Conservation (phyloP, 345 rosid species). For the Arabidopsis thaliana region TAIR10.1 NC_003076.8:6224501-6225000, state of each 20-base stretch:
- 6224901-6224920: neutral
- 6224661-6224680: neutral
- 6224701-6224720: neutral
- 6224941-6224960: conserved; percentile 8
- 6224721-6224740: neutral
- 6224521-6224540: conserved; percentile 11
- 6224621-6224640: neutral
- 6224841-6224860: neutral
- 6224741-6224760: neutral
- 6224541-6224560: neutral
- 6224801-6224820: neutral
- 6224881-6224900: neutral
- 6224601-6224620: neutral
- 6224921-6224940: neutral
- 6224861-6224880: neutral
- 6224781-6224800: neutral
- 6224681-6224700: neutral
- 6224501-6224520: conserved; percentile 26
- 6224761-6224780: neutral
- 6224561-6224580: neutral
- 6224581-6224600: neutral
- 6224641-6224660: neutral
- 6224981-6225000: conserved; percentile 46
- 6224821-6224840: neutral
- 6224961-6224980: conserved; percentile 15